Conservation (phyloP, 345 rosid genomes). For the Rhizophora mangle region DNA sequence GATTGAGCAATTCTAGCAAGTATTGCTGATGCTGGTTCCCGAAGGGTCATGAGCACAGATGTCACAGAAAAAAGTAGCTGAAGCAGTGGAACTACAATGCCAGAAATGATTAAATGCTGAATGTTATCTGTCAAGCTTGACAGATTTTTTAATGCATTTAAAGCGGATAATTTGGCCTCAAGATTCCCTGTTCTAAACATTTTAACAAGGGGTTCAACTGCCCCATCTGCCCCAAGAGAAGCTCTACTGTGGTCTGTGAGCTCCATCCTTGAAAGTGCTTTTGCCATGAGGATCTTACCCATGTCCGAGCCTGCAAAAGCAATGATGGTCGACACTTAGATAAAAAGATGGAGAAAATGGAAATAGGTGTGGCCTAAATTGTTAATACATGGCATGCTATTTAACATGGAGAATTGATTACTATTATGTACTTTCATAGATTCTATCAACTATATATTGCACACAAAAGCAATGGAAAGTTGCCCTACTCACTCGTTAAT, state of each 20-base stretch:
- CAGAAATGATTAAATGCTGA: constrained; percentile 46
- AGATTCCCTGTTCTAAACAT: constrained; percentile 69
- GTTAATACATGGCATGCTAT: no score
- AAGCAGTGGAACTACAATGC: constrained; percentile 48
- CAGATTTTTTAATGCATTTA: constrained; percentile 58
- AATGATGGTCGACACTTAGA: not conserved
- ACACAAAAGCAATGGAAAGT: no score
- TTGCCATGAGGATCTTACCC: constrained; percentile 77
- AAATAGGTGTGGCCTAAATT: no score
- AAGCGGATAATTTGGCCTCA: constrained; percentile 62
- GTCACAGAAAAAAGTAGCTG: constrained; percentile 78
- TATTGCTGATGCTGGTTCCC: constrained; percentile 75
- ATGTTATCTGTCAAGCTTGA: constrained; percentile 45
- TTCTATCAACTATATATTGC: no score
- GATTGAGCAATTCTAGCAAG: constrained; percentile 63
- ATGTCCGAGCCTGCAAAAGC: constrained; percentile 60
- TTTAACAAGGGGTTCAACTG: constrained; percentile 50
- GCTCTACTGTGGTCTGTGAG: constrained; percentile 62
- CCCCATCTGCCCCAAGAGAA: constrained; percentile 63
- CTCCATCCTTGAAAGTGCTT: constrained; percentile 64
- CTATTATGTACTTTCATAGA: no score
- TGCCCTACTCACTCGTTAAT: no score
- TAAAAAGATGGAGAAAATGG: no score
- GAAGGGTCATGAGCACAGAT: constrained; percentile 72
- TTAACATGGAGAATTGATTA: no score